Evolutionary conservation across 306 rosid species (phyloP).

Genomic region (Lathyrus oleraceus): DNA sequence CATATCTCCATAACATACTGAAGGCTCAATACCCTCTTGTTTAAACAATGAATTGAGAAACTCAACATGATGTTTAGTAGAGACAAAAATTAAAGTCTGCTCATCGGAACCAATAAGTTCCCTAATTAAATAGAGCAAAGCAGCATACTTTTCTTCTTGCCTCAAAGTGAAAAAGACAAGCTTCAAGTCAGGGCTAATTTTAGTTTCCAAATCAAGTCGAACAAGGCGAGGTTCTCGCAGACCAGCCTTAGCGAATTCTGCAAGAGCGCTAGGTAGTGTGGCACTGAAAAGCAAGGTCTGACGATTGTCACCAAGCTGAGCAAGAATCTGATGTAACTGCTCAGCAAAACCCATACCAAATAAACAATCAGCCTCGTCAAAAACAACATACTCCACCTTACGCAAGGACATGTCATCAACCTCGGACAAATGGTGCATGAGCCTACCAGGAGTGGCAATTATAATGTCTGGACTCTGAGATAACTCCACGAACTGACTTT

Average conservation of each 20-base stretch:
- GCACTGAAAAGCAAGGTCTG: slow-evolving; percentile 95
- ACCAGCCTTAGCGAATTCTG: slow-evolving; percentile 97
- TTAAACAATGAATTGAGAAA: slow-evolving; percentile 70
- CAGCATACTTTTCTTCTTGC: slow-evolving; percentile 81
- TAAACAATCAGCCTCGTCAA: slow-evolving; percentile 86
- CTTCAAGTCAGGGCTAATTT: slow-evolving; percentile 91
- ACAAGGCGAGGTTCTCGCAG: slow-evolving; percentile 86
- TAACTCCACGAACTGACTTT: slow-evolving; percentile 82
- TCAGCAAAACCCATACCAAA: slow-evolving; percentile 89
- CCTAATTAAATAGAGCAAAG: slow-evolving; percentile 73
- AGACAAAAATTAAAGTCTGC: slow-evolving; percentile 84
- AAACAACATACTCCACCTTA: slow-evolving; percentile 84
- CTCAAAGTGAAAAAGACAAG: slow-evolving; percentile 71
- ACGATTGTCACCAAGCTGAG: slow-evolving; percentile 77
- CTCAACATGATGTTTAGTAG: slow-evolving; percentile 91
- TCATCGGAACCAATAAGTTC: slow-evolving; percentile 70
- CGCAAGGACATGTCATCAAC: slow-evolving; percentile 87
- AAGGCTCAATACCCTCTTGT: slow-evolving; percentile 82
- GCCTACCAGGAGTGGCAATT: slow-evolving; percentile 97
- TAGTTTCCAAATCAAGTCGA: slow-evolving; percentile 84
- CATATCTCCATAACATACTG: slow-evolving; percentile 95
- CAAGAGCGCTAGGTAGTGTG: slow-evolving; percentile 87
- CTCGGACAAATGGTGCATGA: slow-evolving; percentile 90
- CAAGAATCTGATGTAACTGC: slow-evolving; percentile 81
- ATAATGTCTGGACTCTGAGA: slow-evolving; percentile 82